Percentiles rank a stretch among this genome's conserved stretches.
These are phyloP conservation scores for Lactifluus rugatus DNA, from an alignment of 768 basidiomycete genomes.

Conservation along the genomic window DNA sequence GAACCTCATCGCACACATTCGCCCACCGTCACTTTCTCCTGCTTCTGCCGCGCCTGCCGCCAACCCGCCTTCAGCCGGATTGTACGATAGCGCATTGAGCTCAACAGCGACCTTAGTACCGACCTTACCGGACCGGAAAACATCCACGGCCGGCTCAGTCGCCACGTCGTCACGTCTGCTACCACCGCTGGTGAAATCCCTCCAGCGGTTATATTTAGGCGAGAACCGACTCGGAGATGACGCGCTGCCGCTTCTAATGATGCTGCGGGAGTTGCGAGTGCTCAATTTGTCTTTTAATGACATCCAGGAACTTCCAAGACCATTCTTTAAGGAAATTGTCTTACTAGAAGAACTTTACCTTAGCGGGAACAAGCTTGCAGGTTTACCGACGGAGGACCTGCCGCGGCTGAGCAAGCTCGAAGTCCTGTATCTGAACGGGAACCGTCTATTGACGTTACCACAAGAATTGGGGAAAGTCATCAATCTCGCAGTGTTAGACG, in stretches of 20 bases:
- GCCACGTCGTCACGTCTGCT: slow-evolving; percentile 23
- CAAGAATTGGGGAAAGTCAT: slow-evolving; percentile 80
- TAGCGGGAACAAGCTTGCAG: slow-evolving; percentile 90
- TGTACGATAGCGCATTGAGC: slow-evolving; percentile 9
- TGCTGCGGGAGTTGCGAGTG: slow-evolving; percentile 66
- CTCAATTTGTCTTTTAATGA: slow-evolving; percentile 95
- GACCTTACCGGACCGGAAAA: slow-evolving; percentile 33
- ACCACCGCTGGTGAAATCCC: slow-evolving; percentile 57
- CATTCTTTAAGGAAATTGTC: slow-evolving; percentile 62
- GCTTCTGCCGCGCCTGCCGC: slow-evolving; percentile 23
- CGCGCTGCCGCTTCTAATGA: slow-evolving; percentile 58
- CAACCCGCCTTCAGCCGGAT: background rate
- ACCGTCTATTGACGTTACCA: slow-evolving; percentile 85
- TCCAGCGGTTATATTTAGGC: slow-evolving; percentile 75
- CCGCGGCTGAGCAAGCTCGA: slow-evolving; percentile 56
- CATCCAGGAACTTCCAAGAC: slow-evolving; percentile 75
- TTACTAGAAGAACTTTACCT: slow-evolving; percentile 81
- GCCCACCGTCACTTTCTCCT: slow-evolving; percentile 38
- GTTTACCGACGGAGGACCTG: slow-evolving; percentile 83
- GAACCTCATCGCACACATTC: slow-evolving; percentile 70
- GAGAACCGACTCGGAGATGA: slow-evolving; percentile 86
- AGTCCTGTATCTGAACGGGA: slow-evolving; percentile 85
- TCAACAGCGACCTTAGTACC: slow-evolving; percentile 8
- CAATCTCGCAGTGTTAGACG: slow-evolving; percentile 75
- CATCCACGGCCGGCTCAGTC: slow-evolving; percentile 30